Evolutionary conservation across 352 stramenopile species (phyloP).

Genomic region (Globisporangium camurandrum): DNA sequence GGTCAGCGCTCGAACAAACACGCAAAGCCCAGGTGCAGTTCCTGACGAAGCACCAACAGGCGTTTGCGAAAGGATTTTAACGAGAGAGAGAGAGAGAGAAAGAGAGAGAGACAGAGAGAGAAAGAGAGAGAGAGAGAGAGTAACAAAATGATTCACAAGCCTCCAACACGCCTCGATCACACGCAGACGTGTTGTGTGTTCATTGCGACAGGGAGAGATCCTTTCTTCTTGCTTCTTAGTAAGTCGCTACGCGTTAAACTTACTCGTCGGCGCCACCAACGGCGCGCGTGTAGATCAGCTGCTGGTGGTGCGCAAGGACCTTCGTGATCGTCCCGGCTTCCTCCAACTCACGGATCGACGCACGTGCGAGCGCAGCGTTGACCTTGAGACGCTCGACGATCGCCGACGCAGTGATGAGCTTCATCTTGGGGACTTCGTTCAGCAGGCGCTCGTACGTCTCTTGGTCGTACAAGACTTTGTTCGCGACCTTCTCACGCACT

Average conservation of each 20-base stretch:
- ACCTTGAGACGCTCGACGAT: slow-evolving; percentile 99
- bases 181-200: too few relatives aligned
- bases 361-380: slow-evolving; percentile 95
- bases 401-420: slow-evolving; percentile 98
- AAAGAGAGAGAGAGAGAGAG: too few relatives aligned
- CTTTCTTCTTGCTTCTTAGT: too few relatives aligned
- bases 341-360: slow-evolving; percentile 94
- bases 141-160: too few relatives aligned
- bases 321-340: slow-evolving; percentile 94
- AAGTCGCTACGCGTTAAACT: slow-evolving; percentile 14
- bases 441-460: slow-evolving; percentile 98
- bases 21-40: slow-evolving; percentile 24
- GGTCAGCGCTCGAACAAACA: slow-evolving; percentile 21
- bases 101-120: too few relatives aligned
- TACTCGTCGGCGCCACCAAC: slow-evolving; percentile 72
- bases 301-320: slow-evolving; percentile 93
- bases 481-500: slow-evolving; percentile 98
- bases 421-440: slow-evolving; percentile 99
- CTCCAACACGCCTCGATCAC: too few relatives aligned
- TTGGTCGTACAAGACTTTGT: slow-evolving; percentile 99
- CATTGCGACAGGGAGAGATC: too few relatives aligned
- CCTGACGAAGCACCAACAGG: slow-evolving; percentile 29
- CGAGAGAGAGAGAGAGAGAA: background rate
- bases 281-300: slow-evolving; percentile 99
- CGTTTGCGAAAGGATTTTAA: slow-evolving; percentile 29